Base-by-base conservation (phyloP, 2,329 filamentous ascomycete genomes). In the Thelonectria blattea region DNA sequence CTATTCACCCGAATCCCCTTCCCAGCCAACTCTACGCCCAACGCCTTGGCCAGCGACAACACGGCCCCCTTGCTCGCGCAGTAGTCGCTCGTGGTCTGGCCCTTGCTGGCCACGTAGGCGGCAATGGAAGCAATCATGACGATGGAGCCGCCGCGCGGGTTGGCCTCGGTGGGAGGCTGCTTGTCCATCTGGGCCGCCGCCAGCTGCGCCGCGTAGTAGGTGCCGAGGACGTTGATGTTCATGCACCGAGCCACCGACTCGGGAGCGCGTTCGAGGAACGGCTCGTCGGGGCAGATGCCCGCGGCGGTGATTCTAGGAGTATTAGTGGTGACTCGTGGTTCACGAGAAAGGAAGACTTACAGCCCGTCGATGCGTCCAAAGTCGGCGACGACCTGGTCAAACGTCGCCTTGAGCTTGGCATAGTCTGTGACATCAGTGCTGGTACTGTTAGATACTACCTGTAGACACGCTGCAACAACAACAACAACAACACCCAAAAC, bases 41-140 rank as follows among this genome's bases (percentile, higher is more conserved):
- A 65, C 14, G 63, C 64, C 37, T 77, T 79, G 8, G 80, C 82
- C 46, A 84, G 71, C 43, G 76, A 72, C 10, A 78, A 71, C 7
- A 81, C 79, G 0, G 79, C 81, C 10, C 77, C 78, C 63, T 83
- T 84, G 43, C 74, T 78, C 2, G 80, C 77, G 54, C 77, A 79
- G 65, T 83, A 83, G 17, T 73, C 73, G 55, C 72, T 74, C 0
- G 68, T 73, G 10, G 48, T 60, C 56, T 75, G 73, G 12, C 65
- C 72, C 30, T 72, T 72, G 53, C 69, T 73, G 5, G 72, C 70
- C 9, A 67, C 61, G 39, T 73, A 66, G 0, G 73, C 72, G 9
- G 74, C 68, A 43, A 74, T 73, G 5, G 73, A 76, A 5, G 71
- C 74, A 52, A 75, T 74, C 54, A 73, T 52, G 11, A 75, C 69